Base-by-base conservation (phyloP, 768 basidiomycete species). In the Myochromella boudieri region DNA sequence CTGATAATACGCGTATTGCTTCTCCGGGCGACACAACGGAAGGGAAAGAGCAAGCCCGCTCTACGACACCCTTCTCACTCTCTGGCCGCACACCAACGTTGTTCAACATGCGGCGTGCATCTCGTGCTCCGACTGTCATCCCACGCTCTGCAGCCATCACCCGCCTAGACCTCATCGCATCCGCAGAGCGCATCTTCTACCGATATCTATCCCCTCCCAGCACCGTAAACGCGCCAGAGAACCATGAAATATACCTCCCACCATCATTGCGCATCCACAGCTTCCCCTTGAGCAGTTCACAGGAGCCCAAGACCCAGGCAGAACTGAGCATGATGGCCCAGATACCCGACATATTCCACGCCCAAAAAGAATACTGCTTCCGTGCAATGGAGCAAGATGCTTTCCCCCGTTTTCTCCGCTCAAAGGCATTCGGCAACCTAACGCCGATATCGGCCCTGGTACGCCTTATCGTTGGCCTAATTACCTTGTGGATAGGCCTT, bases 191-290 rank as follows among this genome's bases (percentile, higher is more conserved):
- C 60, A 97, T 99, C 57, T 98, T 85, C 73, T 86, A 86, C 62
- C 86, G 94, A 43, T 98, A 98, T 69, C 85, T 99, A 49, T 87
- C 88, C 4, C 89, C 87, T 4, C 83, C 81, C 26, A 85, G 82
- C 60, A 78, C 83, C 14, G 79, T 87, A 6, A 83, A 88, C 52
- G 82, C 86, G 12, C 81, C 83, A 10, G 90, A 94, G 62, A 95
- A 93, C 67, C 95, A 97, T 65, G 95, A 98, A 72, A 95, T 99
- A 40, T 98, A 98, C 64, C 85, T 99, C 15, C 97, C 97, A 0
- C 90, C 94, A 1, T 80, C 90, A 18, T 80, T 99, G 34, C 90
- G 97, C 40, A 85, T 98, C 60, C 84, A 95, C 66, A 77, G 80
- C 20, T 98, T 99, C 75, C 93, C 94, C 2, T 75, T 93, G 44